Evolutionary conservation across 164 flowering plant species (phyloP).

Genomic region (Paratinospora sagittata): DNA sequence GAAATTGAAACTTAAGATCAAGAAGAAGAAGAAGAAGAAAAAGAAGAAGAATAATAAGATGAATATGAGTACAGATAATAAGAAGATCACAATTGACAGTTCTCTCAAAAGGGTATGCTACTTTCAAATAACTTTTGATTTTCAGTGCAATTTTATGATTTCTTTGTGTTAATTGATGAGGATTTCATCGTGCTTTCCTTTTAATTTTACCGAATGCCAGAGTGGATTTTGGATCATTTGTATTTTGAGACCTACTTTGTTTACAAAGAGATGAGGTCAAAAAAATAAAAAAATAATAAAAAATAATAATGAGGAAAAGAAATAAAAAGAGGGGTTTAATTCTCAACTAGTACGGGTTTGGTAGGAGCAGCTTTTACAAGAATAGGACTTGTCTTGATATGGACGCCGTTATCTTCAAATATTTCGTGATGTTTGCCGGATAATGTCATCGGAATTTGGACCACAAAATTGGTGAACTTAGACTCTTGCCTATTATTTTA

Average conservation of each 20-base stretch:
- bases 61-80: neutral
- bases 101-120: neutral
- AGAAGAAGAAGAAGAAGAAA: neutral
- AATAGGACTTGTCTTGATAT: neutral
- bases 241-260: no score
- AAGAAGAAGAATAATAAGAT: neutral
- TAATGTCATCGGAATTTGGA: neutral
- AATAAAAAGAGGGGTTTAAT: neutral
- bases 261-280: no score
- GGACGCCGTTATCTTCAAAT: conserved; percentile 1
- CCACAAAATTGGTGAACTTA: neutral
- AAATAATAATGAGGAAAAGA: neutral
- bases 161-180: no score
- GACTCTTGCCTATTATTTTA: neutral
- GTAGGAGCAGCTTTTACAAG: conserved; percentile 4
- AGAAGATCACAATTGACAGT: neutral
- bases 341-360: neutral
- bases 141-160: neutral
- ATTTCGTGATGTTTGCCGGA: conserved; percentile 1
- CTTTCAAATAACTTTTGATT: neutral
- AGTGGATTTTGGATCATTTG: no score
- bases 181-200: no score
- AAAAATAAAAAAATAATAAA: no score
- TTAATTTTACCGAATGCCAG: no score
- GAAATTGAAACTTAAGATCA: conserved; percentile 1